Evolutionary conservation across 2,329 filamentous ascomycete species (phyloP), one percentile per base, ranked within the genome.

Genomic region (Ophiostoma pallidulum): DNA sequence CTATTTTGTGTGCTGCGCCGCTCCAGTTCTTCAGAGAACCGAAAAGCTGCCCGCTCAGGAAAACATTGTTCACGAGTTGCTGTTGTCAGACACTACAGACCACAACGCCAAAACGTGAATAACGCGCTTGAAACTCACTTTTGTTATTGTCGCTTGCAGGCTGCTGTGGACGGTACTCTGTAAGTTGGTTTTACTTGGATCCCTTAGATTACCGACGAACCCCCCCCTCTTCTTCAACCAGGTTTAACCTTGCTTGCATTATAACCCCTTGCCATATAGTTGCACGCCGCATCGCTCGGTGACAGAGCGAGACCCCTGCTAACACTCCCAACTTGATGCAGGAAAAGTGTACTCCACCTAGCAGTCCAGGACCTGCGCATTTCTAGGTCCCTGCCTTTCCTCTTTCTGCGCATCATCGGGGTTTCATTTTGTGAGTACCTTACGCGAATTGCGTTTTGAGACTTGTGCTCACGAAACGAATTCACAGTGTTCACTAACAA

Each of bases 241-340:
- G n/a, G 26, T 41, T n/a, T 22, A 37, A 28, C 31, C 43, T 43
- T 28, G 42, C 16, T 20, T 39, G 16, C 33, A 43, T 42, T 31
- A 40, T 35, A 28, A n/a, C n/a, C 31, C 42, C 42, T 24, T 38
- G 40, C 28, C 38, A 41, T 47, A 44, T 22, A 35, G 33, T 31
- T n/a, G n/a, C n/a, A 26, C 39, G 40, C 43, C 47, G 29, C 16
- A 22, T 22, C 43, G 16, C 22, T 36, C 16, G 16, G 19, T 22
- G 20, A 29, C 41, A 31, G 36, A 37, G 31, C 36, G 44, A 36
- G 45, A 19, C 37, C 49, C 49, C 42, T 48, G 49, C 49, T 51
- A 31, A 51, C 35, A 20, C 29, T 24, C 8, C 33, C 32, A 19
- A 45, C 20, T 28, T 31, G 13, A 26, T 44, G 22, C 36, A 8